Conservation (phyloP, 1,139 yeast genomes). For the Kodamaea arcana region DNA sequence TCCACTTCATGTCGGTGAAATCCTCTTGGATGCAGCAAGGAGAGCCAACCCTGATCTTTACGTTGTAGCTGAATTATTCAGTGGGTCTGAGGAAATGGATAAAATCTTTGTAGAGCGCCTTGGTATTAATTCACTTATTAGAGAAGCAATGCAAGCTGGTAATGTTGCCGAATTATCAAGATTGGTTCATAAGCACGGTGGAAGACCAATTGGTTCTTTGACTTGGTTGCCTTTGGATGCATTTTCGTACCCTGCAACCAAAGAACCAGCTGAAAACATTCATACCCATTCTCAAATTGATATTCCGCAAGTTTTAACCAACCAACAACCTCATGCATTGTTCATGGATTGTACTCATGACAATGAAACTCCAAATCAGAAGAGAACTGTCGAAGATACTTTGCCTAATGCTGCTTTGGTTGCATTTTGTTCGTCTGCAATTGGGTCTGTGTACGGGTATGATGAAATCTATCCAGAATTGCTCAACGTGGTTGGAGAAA, state of each 20-base stretch:
- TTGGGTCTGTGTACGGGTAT: constrained; percentile 91
- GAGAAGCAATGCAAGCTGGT: constrained; percentile 98
- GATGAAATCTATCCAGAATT: constrained; percentile 87
- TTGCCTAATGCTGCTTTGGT: constrained; percentile 93
- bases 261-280: constrained; percentile 32
- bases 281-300: constrained; percentile 47
- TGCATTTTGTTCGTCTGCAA: constrained; percentile 88
- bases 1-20: constrained; percentile 91
- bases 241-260: constrained; percentile 58
- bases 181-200: constrained; percentile 88
- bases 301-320: constrained; percentile 59
- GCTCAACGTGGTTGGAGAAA: constrained; percentile 78
- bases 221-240: constrained; percentile 72
- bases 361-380: constrained; percentile 83
- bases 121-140: constrained; percentile 80
- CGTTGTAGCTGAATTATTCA: constrained; percentile 90
- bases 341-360: constrained; percentile 99
- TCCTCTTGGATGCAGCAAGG: constrained; percentile 84
- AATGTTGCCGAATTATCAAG: constrained; percentile 81
- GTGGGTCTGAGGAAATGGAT: constrained; percentile 91
- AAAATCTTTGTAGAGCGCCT: constrained; percentile 84
- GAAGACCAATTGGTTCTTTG: constrained; percentile 90
- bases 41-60: constrained; percentile 78
- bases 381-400: constrained; percentile 90
- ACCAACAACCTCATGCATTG: constrained; percentile 81